Conservation (phyloP, 2,329 filamentous ascomycete species). For the Aureobasidium sp. region DNA sequence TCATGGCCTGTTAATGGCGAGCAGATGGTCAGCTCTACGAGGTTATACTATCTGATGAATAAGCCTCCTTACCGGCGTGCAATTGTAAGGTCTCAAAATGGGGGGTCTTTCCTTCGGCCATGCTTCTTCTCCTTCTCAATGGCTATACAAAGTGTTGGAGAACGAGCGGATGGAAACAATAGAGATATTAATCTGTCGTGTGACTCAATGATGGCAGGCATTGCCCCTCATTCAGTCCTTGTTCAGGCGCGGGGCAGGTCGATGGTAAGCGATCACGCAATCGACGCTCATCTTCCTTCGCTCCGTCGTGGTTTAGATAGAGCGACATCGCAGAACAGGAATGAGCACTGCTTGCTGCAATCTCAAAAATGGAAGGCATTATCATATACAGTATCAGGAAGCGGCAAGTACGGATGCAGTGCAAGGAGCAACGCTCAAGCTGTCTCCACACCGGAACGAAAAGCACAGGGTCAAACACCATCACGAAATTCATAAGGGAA, state of each 20-base stretch:
- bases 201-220: background rate
- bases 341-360: background rate
- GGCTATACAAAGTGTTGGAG: no score
- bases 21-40: background rate
- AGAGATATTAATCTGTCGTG: background rate
- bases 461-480: background rate
- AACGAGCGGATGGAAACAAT: no score
- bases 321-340: background rate
- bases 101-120: slow-evolving; percentile 20
- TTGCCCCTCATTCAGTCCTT: slow-evolving; percentile 7
- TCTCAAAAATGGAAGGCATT: background rate
- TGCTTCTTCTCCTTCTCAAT: background rate
- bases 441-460: background rate
- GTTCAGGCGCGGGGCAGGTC: background rate
- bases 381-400: background rate
- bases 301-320: background rate
- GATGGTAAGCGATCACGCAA: slow-evolving; percentile 3
- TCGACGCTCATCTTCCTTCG: background rate
- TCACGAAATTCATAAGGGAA: background rate
- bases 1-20: slow-evolving; percentile 44
- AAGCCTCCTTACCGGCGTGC: slow-evolving; percentile 37
- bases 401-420: background rate
- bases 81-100: slow-evolving; percentile 47
- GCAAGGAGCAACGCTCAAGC: background rate
- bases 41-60: no score